Base-by-base conservation (phyloP, 495 filamentous ascomycete species). In the Podospora fimiseda region DNA sequence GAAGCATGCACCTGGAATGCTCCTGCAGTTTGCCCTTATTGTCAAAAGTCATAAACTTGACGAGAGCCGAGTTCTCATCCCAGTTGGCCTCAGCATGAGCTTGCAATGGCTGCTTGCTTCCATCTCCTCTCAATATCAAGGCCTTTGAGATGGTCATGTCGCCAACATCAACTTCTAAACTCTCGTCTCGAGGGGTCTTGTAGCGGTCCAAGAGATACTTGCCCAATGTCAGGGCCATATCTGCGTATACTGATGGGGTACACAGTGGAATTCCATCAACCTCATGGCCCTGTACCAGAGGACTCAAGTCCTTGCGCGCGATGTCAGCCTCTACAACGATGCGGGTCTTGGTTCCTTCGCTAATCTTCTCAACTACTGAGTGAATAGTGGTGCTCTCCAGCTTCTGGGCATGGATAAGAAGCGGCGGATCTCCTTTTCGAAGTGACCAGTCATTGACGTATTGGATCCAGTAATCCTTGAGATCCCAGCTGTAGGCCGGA, bases 391-490 rank as follows among this genome's bases (percentile, higher is more conserved):
- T 68, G 1, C 69, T 77, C 15, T 61, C 66, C n/a, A 74, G 44
- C 40, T 62, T 69, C 14, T 45, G n/a, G 11, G 8, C 23, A 42
- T 16, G 13, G 65, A 59, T 40, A 42, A 45, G 7, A 16, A 24
- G 2, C 61, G 55, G 57, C 50, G 14, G 77, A 40, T 77, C 78
- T 61, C 85, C 86, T 62, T 88, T 88, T 55, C 80, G 84, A 37
- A 89, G 54, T 79, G 22, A 80, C 72, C 67, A 79, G 73, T 71
- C 86, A 55, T 83, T 3, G 22, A 42, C 44, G 65, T 89, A 89
- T 1, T 79, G 71, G n/a, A 90, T 79, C 86, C 87, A 91, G 63
- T 89, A 88, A 49, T 84, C 80, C 73, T 89, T 91, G 14, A 80
- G 63, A 53, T 90, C 86, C 70, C 82, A 93, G 14, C 73, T 76